Percentiles rank a stretch among this genome's conserved stretches.
phyloP scores from a whole-genome alignment of 371 early-diverging fungal genomes.

The Mortierella sp. region DNA sequence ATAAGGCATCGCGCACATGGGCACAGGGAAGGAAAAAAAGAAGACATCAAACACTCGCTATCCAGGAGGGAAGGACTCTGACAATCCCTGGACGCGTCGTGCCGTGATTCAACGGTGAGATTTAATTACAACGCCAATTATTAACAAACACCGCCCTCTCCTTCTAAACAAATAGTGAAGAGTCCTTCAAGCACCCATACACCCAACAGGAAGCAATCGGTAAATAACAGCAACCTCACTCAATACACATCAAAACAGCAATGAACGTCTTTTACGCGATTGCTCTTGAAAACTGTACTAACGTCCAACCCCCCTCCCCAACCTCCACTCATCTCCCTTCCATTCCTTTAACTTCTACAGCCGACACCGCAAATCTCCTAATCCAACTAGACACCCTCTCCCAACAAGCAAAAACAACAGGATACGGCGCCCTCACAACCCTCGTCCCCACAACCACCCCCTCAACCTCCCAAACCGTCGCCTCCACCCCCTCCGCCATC shows the following conservation, averaged over 20 bases:
- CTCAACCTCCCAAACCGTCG: slow-evolving; percentile 41
- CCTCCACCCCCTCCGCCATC: slow-evolving; percentile 35
- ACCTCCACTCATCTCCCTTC: too few relatives aligned
- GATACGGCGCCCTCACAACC: slow-evolving; percentile 44
- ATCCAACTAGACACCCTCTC: slow-evolving; percentile 43
- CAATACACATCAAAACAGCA: background rate
- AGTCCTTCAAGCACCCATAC: slow-evolving; percentile 56
- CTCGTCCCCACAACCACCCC: slow-evolving; percentile 1
- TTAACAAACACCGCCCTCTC: background rate
- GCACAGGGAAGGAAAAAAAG: background rate
- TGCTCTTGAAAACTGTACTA: too few relatives aligned
- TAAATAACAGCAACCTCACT: slow-evolving; percentile 1
- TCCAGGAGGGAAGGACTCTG: too few relatives aligned
- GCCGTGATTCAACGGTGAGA: background rate
- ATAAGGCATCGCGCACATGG: too few relatives aligned
- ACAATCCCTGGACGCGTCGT: background rate
- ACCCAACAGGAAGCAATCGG: slow-evolving; percentile 52
- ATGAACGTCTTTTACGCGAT: too few relatives aligned
- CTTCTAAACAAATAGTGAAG: slow-evolving; percentile 30
- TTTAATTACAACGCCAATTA: background rate
- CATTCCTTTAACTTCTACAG: slow-evolving; percentile 13
- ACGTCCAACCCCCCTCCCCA: background rate
- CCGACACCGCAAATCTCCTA: slow-evolving; percentile 44
- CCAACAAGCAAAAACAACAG: slow-evolving; percentile 38
- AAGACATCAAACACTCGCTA: too few relatives aligned